Evolutionary conservation across 495 filamentous ascomycete species (phyloP).

Genomic region (Emericellopsis terricola): DNA sequence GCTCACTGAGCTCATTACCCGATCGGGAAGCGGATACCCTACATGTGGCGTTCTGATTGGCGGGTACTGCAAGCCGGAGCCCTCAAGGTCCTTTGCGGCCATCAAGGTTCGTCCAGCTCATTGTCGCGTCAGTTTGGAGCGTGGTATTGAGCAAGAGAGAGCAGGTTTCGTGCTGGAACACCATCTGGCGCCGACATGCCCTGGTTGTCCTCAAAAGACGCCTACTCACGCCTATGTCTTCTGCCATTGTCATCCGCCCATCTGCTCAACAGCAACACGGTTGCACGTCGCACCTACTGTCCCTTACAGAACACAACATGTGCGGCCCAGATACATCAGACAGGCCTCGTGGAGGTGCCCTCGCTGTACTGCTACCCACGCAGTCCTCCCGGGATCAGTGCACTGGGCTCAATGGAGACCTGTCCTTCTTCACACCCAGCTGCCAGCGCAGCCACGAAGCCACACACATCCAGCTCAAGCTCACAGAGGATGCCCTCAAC

Average conservation of each 20-base stretch:
- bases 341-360: constrained; percentile 12
- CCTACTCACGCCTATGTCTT: too few species aligned
- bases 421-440: constrained; percentile 11
- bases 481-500: too few species aligned
- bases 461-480: constrained; percentile 8
- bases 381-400: constrained; percentile 1
- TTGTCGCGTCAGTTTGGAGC: neutral
- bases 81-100: neutral
- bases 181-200: neutral
- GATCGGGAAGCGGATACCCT: neutral
- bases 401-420: constrained; percentile 7
- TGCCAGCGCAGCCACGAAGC: constrained; percentile 8
- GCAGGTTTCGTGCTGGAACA: neutral
- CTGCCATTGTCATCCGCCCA: too few species aligned
- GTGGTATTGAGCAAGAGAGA: neutral
- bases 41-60: constrained; percentile 2
- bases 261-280: too few species aligned
- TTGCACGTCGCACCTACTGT: too few species aligned
- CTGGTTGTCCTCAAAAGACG: too few species aligned
- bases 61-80: neutral
- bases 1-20: constrained; percentile 2
- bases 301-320: constrained; percentile 6
- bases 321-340: constrained; percentile 11
- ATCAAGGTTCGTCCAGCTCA: neutral
- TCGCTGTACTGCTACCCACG: constrained; percentile 10